Base-by-base conservation (phyloP, 1,284 basidiomycete genomes). In the Malassezia sp. region DNA sequence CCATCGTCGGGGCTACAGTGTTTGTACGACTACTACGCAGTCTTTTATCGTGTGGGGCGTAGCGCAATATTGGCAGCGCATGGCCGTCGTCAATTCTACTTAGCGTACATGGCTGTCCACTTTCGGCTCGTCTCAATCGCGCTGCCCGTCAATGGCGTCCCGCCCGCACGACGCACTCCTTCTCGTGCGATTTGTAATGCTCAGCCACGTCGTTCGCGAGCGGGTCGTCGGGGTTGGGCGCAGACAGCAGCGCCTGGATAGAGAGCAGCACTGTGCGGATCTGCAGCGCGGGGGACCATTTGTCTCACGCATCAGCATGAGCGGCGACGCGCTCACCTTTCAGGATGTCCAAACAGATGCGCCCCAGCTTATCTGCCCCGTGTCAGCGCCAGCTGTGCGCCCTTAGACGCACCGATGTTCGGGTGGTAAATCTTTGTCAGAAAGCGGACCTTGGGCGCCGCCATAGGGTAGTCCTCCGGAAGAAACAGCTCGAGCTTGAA, bases 351-450 rank as follows among this genome's bases (percentile, higher is more conserved):
- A 97, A 75, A 72, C 93, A 97, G 74, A 97, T 97, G 20, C 91
- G 80, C 22, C 91, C 91, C 32, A 97, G 83, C 73, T 96, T 96
- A 74, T 96, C 90, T 93, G 62, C 32, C 17, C 7, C 11, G 23
- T 32, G 12, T 35, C 18, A 15, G 9, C 3, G 22, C 11, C 14
- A n/a, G n/a, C n/a, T n/a, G n/a, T n/a, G n/a, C n/a, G n/a, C n/a
- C n/a, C n/a, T n/a, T n/a, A n/a, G n/a, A 65, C 73, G 65, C 67
- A 91, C 89, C 90, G 73, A 99, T 99, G 74, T 99, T 99, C 28
- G 93, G 93, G 74, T 99, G 93, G 75, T 97, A 96, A 75, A 96
- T 91, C 81, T 93, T 93, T 53, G 91, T 96, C 60, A 96, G 75
- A 76, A 97, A 99, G 56, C 93, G 80, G 48, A 99, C 93, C 74